These are phyloP conservation scores for Aspergillus nanangensis DNA, from an alignment of 495 filamentous ascomycete species.

Conservation along the genomic window DNA sequence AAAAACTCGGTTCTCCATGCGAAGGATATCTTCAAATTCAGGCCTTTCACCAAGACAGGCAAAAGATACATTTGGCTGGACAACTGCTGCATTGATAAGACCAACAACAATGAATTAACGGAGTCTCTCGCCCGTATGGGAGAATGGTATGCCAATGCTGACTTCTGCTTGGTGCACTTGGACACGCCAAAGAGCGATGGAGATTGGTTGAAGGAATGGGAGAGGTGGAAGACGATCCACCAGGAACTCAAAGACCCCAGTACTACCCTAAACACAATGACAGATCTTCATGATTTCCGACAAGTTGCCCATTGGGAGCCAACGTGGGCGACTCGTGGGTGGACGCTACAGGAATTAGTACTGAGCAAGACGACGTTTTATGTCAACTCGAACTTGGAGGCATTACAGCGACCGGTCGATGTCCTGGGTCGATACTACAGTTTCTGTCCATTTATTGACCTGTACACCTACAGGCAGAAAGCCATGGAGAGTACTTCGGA, in stretches of 20 bases:
- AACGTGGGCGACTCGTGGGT: slow-evolving; percentile 39
- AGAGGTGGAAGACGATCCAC: slow-evolving; percentile 11
- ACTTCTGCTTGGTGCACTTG: slow-evolving; percentile 43
- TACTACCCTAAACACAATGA: too few relatives aligned
- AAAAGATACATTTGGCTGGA: slow-evolving; percentile 46
- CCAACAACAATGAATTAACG: slow-evolving; percentile 30
- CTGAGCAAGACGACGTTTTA: slow-evolving; percentile 44
- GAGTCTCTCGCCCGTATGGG: slow-evolving; percentile 43
- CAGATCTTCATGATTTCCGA: background rate
- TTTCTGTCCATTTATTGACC: slow-evolving; percentile 29
- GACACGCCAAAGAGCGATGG: slow-evolving; percentile 23
- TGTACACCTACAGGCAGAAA: background rate
- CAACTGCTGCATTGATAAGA: slow-evolving; percentile 46
- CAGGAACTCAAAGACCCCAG: background rate
- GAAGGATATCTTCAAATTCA: slow-evolving; percentile 27
- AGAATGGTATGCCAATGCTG: slow-evolving; percentile 45
- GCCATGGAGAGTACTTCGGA: background rate
- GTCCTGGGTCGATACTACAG: slow-evolving; percentile 35
- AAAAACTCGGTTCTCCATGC: slow-evolving; percentile 25
- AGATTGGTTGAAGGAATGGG: slow-evolving; percentile 21
- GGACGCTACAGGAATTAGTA: slow-evolving; percentile 47
- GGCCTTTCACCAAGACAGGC: slow-evolving; percentile 25
- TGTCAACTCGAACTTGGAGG: slow-evolving; percentile 34
- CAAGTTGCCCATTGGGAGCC: background rate
- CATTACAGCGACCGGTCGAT: slow-evolving; percentile 30